Evolutionary conservation across 225 moss, liverwort and hornwort species (phyloP).

Genomic region (Anthoceros angustus): DNA sequence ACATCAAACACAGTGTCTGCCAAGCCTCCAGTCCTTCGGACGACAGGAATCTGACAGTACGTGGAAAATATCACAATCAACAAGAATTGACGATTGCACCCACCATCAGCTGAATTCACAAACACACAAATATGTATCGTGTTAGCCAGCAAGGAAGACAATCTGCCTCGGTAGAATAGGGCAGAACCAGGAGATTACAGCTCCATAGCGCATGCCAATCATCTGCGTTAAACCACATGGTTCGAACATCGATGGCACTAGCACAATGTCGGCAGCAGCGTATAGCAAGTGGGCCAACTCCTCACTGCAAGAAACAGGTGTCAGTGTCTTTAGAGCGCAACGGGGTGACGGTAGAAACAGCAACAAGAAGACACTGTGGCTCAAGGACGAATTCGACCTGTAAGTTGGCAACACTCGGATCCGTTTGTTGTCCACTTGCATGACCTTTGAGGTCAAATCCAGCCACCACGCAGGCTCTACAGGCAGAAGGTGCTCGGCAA

Average conservation of each 20-base stretch:
- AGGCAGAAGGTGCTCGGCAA: background rate
- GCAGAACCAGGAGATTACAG: slow-evolving; percentile 12
- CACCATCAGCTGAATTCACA: background rate
- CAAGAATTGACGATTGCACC: background rate
- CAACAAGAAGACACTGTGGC: no score
- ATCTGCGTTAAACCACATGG: slow-evolving; percentile 38
- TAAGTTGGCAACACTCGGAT: slow-evolving; percentile 25
- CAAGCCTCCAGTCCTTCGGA: slow-evolving; percentile 33
- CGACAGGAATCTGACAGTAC: slow-evolving; percentile 26
- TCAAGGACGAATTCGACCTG: slow-evolving; percentile 10
- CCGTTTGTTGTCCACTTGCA: slow-evolving; percentile 23
- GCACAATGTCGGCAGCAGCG: slow-evolving; percentile 28
- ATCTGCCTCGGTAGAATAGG: background rate
- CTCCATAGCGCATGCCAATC: slow-evolving; percentile 42
- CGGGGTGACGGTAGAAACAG: no score
- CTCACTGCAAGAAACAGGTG: slow-evolving; percentile 15
- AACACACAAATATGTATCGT: background rate
- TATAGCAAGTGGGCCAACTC: slow-evolving; percentile 33
- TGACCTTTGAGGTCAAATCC: slow-evolving; percentile 16
- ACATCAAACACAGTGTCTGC: slow-evolving; percentile 37
- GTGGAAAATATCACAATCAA: background rate
- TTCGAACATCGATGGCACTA: slow-evolving; percentile 38
- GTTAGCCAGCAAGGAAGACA: background rate
- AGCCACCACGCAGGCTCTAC: slow-evolving; percentile 28
- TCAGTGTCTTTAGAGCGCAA: background rate